Conservation (phyloP, 805 yeast species). For the Ogataea ganodermae region DNA sequence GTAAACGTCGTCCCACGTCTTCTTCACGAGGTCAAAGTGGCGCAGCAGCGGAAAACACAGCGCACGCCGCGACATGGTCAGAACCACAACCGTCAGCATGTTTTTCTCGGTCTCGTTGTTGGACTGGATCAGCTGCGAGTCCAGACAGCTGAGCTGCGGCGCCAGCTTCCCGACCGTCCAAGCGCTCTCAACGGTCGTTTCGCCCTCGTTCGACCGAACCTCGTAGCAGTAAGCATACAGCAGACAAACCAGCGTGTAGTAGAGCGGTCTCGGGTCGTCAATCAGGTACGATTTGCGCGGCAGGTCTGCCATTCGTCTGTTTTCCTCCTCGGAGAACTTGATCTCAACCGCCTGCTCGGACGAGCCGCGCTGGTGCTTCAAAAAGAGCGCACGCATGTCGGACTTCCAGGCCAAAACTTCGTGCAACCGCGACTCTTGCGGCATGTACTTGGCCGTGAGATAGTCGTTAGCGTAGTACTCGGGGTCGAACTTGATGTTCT, state of each 20-base stretch:
- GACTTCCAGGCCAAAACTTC: slow-evolving; percentile 54
- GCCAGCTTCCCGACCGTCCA: slow-evolving; percentile 90
- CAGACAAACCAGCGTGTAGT: slow-evolving; percentile 63
- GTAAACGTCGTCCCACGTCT: slow-evolving; percentile 77
- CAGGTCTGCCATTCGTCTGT: slow-evolving; percentile 64
- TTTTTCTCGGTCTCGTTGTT: slow-evolving; percentile 34
- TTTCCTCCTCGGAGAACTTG: slow-evolving; percentile 60
- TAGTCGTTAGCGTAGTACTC: slow-evolving; percentile 88
- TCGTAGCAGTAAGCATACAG: slow-evolving; percentile 79
- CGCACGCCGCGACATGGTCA: slow-evolving; percentile 71
- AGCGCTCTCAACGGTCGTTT: slow-evolving; percentile 79
- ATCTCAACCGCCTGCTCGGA: slow-evolving; percentile 41
- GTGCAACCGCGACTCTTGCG: slow-evolving; percentile 48
- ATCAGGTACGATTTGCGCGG: slow-evolving; percentile 66
- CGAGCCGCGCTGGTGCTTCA: slow-evolving; percentile 48
- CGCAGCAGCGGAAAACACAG: slow-evolving; percentile 80
- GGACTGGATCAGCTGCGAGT: slow-evolving; percentile 50
- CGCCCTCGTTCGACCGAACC: slow-evolving; percentile 67
- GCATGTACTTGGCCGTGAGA: slow-evolving; percentile 56
- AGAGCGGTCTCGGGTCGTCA: slow-evolving; percentile 54
- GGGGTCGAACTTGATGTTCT: slow-evolving; percentile 76
- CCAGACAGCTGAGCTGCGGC: slow-evolving; percentile 78
- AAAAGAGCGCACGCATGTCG: slow-evolving; percentile 45
- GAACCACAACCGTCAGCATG: slow-evolving; percentile 53
- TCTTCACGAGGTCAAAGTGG: slow-evolving; percentile 56